phyloP scores from a whole-genome alignment of 768 basidiomycete genomes.

The Austroboletus festivus region DNA sequence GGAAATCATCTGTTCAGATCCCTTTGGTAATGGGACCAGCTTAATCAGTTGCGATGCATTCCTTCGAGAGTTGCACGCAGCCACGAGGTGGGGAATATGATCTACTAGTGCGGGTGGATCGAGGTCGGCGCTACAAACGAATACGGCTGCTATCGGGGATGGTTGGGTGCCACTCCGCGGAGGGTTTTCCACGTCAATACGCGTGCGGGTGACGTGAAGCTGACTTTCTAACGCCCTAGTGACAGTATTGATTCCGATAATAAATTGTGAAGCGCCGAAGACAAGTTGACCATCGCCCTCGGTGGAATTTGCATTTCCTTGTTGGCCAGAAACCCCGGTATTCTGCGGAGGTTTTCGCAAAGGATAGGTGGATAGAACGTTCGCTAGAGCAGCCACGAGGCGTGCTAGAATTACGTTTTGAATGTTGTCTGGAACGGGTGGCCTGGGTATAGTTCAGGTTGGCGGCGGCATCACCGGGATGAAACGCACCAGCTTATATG shows the following conservation, averaged over 20 bases:
- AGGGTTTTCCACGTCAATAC: not conserved
- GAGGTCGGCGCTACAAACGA: constrained; percentile 74
- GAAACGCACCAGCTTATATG: constrained; percentile 57
- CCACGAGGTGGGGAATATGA: constrained; percentile 75
- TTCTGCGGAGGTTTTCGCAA: constrained; percentile 15
- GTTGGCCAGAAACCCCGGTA: not conserved
- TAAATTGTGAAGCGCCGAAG: constrained; percentile 35
- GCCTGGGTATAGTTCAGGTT: constrained; percentile 42
- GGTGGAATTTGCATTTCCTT: constrained; percentile 29
- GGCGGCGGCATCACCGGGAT: not conserved
- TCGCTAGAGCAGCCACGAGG: constrained; percentile 48
- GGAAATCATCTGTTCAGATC: constrained; percentile 61
- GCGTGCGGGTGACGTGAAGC: constrained; percentile 32
- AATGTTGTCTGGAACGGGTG: constrained; percentile 54
- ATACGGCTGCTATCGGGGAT: constrained; percentile 40
- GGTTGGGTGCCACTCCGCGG: not conserved
- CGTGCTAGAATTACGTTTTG: constrained; percentile 59
- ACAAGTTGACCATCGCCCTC: not conserved
- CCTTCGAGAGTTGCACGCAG: constrained; percentile 60
- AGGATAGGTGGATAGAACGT: constrained; percentile 38
- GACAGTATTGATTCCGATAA: constrained; percentile 77
- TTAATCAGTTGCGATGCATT: constrained; percentile 39
- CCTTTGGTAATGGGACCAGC: constrained; percentile 63
- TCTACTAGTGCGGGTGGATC: constrained; percentile 69
- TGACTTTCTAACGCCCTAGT: constrained; percentile 70